phyloP scores from a whole-genome alignment of 352 stramenopile genomes.

The Phytophthora multivora region DNA sequence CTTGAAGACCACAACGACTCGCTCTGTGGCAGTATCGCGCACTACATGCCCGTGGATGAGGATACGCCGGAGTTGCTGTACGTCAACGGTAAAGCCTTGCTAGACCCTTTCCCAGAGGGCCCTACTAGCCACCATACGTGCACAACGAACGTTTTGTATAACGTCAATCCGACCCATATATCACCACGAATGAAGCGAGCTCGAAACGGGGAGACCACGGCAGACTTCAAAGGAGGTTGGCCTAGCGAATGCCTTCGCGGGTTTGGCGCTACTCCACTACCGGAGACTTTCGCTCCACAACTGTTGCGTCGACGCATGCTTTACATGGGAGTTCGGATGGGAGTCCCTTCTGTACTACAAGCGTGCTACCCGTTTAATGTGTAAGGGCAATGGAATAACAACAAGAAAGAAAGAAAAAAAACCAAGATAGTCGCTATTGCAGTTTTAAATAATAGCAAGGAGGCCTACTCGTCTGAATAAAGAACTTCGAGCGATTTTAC shows the following conservation, averaged over 20 bases:
- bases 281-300: conserved; percentile 30
- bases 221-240: conserved; percentile 24
- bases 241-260: conserved; percentile 51
- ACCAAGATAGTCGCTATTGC: too few species aligned
- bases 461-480: conserved; percentile 38
- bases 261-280: conserved; percentile 44
- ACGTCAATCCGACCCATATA: conserved; percentile 51
- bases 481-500: conserved; percentile 40
- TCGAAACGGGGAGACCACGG: conserved; percentile 23
- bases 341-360: conserved; percentile 25
- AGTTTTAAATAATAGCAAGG: neutral
- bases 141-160: conserved; percentile 45
- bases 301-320: conserved; percentile 50
- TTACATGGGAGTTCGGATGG: conserved; percentile 41
- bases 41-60: conserved; percentile 37
- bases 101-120: conserved; percentile 39
- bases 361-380: conserved; percentile 38
- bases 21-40: conserved; percentile 46
- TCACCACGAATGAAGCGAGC: conserved; percentile 32
- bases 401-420: too few species aligned
- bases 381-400: too few species aligned
- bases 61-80: conserved; percentile 51
- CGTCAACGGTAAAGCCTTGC: conserved; percentile 53
- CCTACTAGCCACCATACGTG: conserved; percentile 21
- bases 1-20: conserved; percentile 41